Evolutionary conservation across 2,329 filamentous ascomycete species (phyloP).

Genomic region (Xylaria sp.): DNA sequence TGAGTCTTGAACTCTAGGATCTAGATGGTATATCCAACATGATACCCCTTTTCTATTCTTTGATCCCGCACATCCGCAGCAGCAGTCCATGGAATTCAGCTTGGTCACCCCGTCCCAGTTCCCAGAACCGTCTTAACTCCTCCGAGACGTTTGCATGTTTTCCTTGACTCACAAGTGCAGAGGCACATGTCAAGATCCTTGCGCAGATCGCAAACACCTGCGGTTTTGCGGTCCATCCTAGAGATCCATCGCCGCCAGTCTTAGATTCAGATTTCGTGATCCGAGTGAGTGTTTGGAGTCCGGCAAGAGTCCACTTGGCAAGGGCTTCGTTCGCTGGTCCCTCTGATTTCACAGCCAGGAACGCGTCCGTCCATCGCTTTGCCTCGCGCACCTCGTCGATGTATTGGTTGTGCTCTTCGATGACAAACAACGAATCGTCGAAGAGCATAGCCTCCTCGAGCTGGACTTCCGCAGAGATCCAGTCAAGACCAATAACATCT

Average conservation of each 20-base stretch:
- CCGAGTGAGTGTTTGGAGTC: constrained; percentile 40
- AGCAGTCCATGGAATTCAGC: constrained; percentile 27
- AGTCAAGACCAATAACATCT: constrained; percentile 12
- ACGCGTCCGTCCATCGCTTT: constrained; percentile 57
- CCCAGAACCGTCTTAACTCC: constrained; percentile 24
- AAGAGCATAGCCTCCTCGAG: constrained; percentile 44
- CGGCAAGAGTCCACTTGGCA: constrained; percentile 45
- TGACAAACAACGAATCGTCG: constrained; percentile 69
- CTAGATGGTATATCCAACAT: not conserved
- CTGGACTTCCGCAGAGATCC: constrained; percentile 33
- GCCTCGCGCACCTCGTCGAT: constrained; percentile 75
- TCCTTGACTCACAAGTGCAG: constrained; percentile 29
- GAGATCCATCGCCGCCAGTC: constrained; percentile 50
- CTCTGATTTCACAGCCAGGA: constrained; percentile 29
- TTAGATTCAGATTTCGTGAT: constrained; percentile 21
- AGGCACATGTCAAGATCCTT: constrained; percentile 39
- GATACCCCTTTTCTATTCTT: not conserved
- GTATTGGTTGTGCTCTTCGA: constrained; percentile 94
- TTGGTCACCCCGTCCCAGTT: constrained; percentile 15
- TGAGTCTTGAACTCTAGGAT: not conserved
- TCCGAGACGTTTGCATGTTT: constrained; percentile 13
- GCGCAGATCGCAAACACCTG: constrained; percentile 60
- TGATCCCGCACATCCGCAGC: constrained; percentile 24
- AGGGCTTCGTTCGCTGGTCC: constrained; percentile 23
- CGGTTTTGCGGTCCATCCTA: constrained; percentile 68